Base-by-base conservation (phyloP, 2,329 filamentous ascomycete species). In the Ceratocystis eucalypticola region DNA sequence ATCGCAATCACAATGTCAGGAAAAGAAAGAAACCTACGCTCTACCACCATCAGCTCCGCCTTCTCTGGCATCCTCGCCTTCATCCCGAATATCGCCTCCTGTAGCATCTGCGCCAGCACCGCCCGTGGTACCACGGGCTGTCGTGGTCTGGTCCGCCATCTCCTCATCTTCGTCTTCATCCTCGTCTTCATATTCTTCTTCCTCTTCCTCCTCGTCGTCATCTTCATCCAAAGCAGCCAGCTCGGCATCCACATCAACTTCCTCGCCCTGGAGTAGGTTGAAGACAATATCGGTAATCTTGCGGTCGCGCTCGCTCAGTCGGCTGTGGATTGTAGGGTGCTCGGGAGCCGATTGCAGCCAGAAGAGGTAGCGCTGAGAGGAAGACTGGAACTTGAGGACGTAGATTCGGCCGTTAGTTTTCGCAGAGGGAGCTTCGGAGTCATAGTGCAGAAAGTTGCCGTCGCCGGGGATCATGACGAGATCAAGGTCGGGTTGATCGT, bases 1-100 rank as follows among this genome's bases (percentile, higher is more conserved):
- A 59, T 59, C 28, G 12, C 28, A 59, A 59, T 59, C 55, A 37
- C 28, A 59, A n/a, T 30, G 28, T 37, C 55, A 28, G 50, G 41
- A 37, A 65, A 65, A 28, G 20, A 55, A 65, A 65, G 33, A 62
- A 61, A 99, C 95, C 93, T 97, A 99, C 94, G 93, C 94, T 96
- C 94, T 86, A 79, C 90, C 95, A 74, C 95, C 94, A 78, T 97
- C 94, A 71, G 91, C 91, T 74, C 95, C 94, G 68, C 93, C 94
- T 77, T 96, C 91, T 78, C 95, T 84, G 70, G 93, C 85, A 71
- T 85, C 86, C 75, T 91, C 86, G 67, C 94, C 94, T 76, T 97
- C 94, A 76, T 95, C 87, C 76, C 92, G 85, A 71, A 96, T 79
- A 74, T 99, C 93, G 70, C 92, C 93, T 66, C 93, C 93, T 2